Conservation (phyloP, 257 asterid genomes). For the Solanum stenotomum region DNA sequence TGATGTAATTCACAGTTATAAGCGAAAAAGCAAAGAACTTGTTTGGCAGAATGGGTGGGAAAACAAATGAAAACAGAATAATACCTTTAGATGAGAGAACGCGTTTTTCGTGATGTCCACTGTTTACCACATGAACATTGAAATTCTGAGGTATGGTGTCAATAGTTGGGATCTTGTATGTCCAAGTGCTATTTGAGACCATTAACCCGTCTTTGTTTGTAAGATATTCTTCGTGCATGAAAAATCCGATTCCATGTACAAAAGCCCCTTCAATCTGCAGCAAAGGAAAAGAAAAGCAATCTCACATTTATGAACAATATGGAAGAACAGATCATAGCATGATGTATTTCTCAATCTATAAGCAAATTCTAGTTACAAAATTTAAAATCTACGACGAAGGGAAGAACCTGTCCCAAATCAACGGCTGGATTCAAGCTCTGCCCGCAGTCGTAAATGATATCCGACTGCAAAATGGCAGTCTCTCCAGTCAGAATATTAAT, state of each 20-base stretch:
- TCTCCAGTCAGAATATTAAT: constrained; percentile 53
- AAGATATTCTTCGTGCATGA: constrained; percentile 74
- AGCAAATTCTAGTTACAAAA: not conserved
- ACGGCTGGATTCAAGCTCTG: constrained; percentile 80
- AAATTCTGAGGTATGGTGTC: constrained; percentile 61
- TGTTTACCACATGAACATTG: constrained; percentile 52
- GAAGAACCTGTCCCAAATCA: constrained; percentile 69
- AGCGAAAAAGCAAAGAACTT: not conserved
- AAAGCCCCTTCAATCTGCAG: constrained; percentile 79
- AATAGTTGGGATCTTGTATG: constrained; percentile 66
- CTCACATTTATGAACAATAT: not conserved
- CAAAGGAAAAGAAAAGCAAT: not conserved
- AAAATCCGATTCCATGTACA: constrained; percentile 78
- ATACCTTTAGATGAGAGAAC: constrained; percentile 79
- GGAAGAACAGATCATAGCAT: not conserved
- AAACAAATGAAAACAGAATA: not conserved
- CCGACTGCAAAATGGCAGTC: constrained; percentile 37
- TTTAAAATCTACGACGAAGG: not conserved
- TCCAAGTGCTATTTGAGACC: constrained; percentile 60
- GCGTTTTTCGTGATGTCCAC: constrained; percentile 52
- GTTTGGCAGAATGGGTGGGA: not conserved
- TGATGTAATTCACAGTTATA: not conserved
- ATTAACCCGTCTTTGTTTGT: constrained; percentile 42
- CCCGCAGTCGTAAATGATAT: constrained; percentile 67
- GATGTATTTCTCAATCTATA: not conserved